Evolutionary conservation across 2,329 filamentous ascomycete genomes (phyloP).

Genomic region (Berkeleyomyces rouxiae): DNA sequence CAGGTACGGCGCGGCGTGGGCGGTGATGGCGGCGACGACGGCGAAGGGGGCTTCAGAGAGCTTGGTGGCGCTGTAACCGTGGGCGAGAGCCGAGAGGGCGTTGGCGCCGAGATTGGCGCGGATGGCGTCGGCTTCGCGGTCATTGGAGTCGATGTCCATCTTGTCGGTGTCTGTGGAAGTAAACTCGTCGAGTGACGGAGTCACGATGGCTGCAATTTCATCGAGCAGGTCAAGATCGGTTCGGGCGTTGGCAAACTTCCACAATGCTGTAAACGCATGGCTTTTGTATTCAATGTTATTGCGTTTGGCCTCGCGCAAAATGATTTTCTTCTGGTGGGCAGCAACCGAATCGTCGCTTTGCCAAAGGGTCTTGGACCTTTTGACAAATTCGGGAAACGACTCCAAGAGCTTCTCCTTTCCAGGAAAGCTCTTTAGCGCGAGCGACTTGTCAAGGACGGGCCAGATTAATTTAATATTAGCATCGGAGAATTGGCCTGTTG

Average conservation of each 20-base stretch:
- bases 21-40: conserved; percentile 26
- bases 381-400: conserved; percentile 63
- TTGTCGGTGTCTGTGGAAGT: conserved; percentile 35
- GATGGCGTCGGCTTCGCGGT: conserved; percentile 13
- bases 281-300: conserved; percentile 75
- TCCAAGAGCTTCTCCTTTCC: conserved; percentile 76
- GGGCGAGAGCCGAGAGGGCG: conserved; percentile 34
- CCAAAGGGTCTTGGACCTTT: conserved; percentile 44
- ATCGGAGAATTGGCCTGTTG: conserved; percentile 41
- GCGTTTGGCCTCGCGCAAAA: conserved; percentile 72
- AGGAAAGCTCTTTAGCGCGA: conserved; percentile 80
- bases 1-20: conserved; percentile 27
- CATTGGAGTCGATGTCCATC: conserved; percentile 48
- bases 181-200: conserved; percentile 42
- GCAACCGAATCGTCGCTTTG: conserved; percentile 34
- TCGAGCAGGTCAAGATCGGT: conserved; percentile 54
- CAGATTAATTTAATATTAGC: conserved; percentile 50
- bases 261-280: conserved; percentile 55
- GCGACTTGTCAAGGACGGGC: conserved; percentile 65
- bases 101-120: conserved; percentile 29
- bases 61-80: conserved; percentile 29
- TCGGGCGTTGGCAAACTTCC: conserved; percentile 51
- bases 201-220: conserved; percentile 48
- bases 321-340: conserved; percentile 61
- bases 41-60: conserved; percentile 23